Evolutionary conservation across 106 monocot genomes (phyloP), one percentile per base, ranked within the genome.

Genomic region (Xerophyta viscosa): DNA sequence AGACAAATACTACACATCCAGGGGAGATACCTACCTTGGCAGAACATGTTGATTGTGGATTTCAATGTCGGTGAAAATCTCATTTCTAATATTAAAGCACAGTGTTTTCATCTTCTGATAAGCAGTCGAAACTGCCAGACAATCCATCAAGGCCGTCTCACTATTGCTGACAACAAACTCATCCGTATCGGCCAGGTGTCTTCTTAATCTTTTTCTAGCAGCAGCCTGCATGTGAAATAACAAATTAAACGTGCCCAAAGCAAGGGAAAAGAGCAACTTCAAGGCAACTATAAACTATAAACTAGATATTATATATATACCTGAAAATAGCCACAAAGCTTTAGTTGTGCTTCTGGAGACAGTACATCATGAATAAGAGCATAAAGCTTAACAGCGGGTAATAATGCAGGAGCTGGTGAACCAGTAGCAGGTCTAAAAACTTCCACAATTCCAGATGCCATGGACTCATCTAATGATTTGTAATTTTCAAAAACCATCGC

Each of bases 11-110:
- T n/a, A n/a, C n/a, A n/a, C n/a, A n/a, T n/a, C n/a, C n/a, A n/a
- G n/a, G 17, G 8, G 30, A 24, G 24, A 4, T 8, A 14, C 4
- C 24, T 61, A 91, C 91, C 91, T 91, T 17, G 96, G 96, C 15
- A 98, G 79, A 6, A 86, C 74, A 58, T 98, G 86, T 15, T 76
- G 75, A 58, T 81, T 74, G 63, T 98, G 89, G 56, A 90, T 90
- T 64, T 89, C 82, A 56, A 98, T 98, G 65, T 98, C 96, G 29
- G 82, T 90, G 46, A 72, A 98, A 29, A 98, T 86, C 65, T 98
- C 96, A 67, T 90, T 82, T 54, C 89, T 81, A 19, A 89, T 57
- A 60, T 79, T 98, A 46, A 64, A 52, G 65, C 96, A 98, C 14
- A 86, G 56, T 29, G 67, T 56, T 37, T 73, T 98, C 75, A 98